Evolutionary conservation across 192 early-diverging fungal species (phyloP).

Genomic region (Chytriomyces sp.): DNA sequence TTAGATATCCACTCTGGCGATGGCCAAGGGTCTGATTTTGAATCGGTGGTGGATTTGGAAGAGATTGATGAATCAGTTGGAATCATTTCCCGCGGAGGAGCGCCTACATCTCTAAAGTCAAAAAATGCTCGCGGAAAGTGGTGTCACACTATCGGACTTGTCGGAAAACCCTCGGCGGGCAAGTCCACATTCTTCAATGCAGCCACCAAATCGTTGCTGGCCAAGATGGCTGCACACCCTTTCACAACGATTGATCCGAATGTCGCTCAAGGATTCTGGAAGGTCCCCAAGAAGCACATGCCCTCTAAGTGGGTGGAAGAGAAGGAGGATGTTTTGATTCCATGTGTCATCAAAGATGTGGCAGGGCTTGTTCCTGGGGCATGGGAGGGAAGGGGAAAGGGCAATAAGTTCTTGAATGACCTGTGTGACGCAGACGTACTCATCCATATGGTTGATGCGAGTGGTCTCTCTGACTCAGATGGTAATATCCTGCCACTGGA

Average conservation of each 20-base stretch:
- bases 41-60: neutral
- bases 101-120: constrained; percentile 10
- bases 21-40: neutral
- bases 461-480: constrained; percentile 22
- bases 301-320: constrained; percentile 25
- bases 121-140: constrained; percentile 31
- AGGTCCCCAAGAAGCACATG: constrained; percentile 1
- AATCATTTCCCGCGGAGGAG: neutral
- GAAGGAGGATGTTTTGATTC: constrained; percentile 21
- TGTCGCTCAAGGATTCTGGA: constrained; percentile 18
- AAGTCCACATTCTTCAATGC: constrained; percentile 38
- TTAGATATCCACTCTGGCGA: neutral
- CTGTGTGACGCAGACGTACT: constrained; percentile 35
- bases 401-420: constrained; percentile 35
- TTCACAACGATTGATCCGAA: constrained; percentile 42
- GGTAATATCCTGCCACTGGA: constrained; percentile 24
- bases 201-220: constrained; percentile 23
- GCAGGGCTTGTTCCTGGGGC: constrained; percentile 37
- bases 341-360: constrained; percentile 34
- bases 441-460: constrained; percentile 31
- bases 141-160: constrained; percentile 32
- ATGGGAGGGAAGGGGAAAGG: constrained; percentile 32
- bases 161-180: constrained; percentile 35
- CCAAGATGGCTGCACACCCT: constrained; percentile 27
- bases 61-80: neutral